Base-by-base conservation (phyloP, 2,329 filamentous ascomycete species). In the Fusarium nematophilum region DNA sequence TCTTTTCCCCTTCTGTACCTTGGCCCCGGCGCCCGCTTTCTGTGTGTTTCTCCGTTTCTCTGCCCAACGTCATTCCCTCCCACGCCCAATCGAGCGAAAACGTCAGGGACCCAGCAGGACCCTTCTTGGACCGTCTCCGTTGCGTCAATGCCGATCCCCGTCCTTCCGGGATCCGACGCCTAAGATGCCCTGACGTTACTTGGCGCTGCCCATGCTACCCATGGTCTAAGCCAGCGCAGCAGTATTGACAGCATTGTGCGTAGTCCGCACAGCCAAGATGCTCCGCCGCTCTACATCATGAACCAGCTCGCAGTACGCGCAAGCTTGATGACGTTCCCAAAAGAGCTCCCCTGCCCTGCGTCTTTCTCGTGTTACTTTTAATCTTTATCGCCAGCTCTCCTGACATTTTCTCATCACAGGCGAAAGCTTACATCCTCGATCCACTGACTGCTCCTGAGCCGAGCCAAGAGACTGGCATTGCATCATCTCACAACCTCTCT, bases 381-480 rank as follows among this genome's bases (percentile, higher is more conserved):
- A 13, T 18, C 14, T 29, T 18, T 46, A 26, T 31, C 11, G 13
- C 45, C 47, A 21, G 53, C 45, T 51, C 34, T 48, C 39, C 47
- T 48, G 34, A 57, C 53, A 29, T 36, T 42, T 15, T 34, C 18
- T 25, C 48, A 37, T 39, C 38, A 54, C 69, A 91, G 89, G 87
- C 88, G 36, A 79, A 82, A 47, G 83, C 85, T 68, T 87, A 89
- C 69, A 79, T 92, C 37, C 84, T 92, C 62, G 87, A 90, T 66
- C 90, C 90, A 62, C 78, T 92, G 59, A 86, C 81, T 66, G 88
- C 82, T 17, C 87, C 87, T 9, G 86, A 90, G 59, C 89, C 89
- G 11, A 85, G 81, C 57, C 83, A 89, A 59, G 86, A 90, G 70
- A 89, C 86, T 40, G 87, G 89, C 7, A 50, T 68, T 34, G 60